Evolutionary conservation across 202 grass and related monocot species (phyloP), one percentile per base, ranked within the genome.

Genomic region (Miscanthus sacchariflorus): DNA sequence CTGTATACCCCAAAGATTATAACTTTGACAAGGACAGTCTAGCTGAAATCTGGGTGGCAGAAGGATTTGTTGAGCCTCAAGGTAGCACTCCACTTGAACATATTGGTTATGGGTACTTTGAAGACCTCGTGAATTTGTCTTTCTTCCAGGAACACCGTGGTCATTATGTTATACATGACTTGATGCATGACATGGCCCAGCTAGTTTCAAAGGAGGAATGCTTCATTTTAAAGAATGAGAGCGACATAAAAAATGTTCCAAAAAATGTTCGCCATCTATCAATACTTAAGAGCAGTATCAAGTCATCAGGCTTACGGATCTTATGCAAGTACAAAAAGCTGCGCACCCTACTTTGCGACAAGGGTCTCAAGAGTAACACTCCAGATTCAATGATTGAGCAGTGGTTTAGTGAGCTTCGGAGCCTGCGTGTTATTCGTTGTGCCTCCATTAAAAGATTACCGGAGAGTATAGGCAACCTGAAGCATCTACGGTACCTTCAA

Each of bases 131-230:
- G 10, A 67, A 4, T 68, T 0, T 12, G 13, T 80, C 78, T 7
- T 80, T 68, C 66, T 63, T 17, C 4, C 25, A 3, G 1, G 2
- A 7, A 42, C 40, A 39, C 38, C 38, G 38, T 39, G 38, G 38
- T 39, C 38, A 39, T 39, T 76, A 73, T 2, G 68, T 82, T 13
- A 88, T 88, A 0, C 78, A 88, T 54, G 86, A 82, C 35, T 38
- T 88, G 70, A 68, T 88, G 24, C 86, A 88, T 88, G 86, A 88
- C 36, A 79, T 88, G 74, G 67, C 76, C 8, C 76, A 90, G 7
- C 78, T 44, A 0, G 69, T 91, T 4, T 79, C 89, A 58, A 70
- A 75, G 23, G 38, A 84, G n/a, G 85, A 91, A 0, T 84, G 79
- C 35, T 87, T 88, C 64, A 67, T 67, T 7, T 1, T 91, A 23